Percentiles rank a stretch among this genome's conserved stretches.
Evolutionary conservation across 768 basidiomycete genomes (phyloP).

Genomic region (Suillus paluster): DNA sequence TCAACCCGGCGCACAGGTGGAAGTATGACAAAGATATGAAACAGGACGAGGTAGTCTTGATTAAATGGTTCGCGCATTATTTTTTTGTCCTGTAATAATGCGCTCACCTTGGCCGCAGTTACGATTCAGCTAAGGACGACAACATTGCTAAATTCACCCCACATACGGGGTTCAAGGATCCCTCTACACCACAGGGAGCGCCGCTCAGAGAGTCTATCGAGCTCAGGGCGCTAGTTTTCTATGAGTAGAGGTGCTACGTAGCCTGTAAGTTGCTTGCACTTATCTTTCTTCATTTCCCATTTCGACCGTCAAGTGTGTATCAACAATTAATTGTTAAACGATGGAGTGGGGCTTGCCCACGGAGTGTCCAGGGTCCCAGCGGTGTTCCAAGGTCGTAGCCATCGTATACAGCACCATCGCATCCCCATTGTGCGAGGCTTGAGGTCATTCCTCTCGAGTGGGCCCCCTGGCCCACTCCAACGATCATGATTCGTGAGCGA

Average conservation of each 20-base stretch:
- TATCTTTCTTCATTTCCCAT: not conserved
- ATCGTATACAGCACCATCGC: no score
- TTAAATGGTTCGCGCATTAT: conserved; percentile 49
- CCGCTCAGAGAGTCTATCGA: conserved; percentile 64
- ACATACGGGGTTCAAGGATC: conserved; percentile 66
- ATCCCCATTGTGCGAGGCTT: no score
- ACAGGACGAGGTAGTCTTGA: conserved; percentile 52
- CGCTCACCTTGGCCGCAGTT: conserved; percentile 27
- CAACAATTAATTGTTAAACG: not conserved
- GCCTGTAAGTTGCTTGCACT: not conserved
- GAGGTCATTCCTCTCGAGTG: no score
- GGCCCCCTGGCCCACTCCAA: no score
- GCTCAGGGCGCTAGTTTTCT: conserved; percentile 65
- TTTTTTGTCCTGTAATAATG: not conserved
- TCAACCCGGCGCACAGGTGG: conserved; percentile 55
- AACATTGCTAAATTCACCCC: conserved; percentile 60
- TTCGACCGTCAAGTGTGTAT: not conserved
- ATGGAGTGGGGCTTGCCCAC: no score
- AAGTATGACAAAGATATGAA: conserved; percentile 52
- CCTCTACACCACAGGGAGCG: conserved; percentile 52
- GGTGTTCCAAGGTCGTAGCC: no score
- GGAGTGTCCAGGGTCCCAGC: no score
- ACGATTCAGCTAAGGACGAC: conserved; percentile 47
- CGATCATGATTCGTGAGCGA: no score
- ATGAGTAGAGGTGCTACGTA: conserved; percentile 37